Percentiles rank a stretch among this genome's conserved stretches.
phyloP scores from a whole-genome alignment of 768 basidiomycete species.

The Pulveroboletus sp. region DNA sequence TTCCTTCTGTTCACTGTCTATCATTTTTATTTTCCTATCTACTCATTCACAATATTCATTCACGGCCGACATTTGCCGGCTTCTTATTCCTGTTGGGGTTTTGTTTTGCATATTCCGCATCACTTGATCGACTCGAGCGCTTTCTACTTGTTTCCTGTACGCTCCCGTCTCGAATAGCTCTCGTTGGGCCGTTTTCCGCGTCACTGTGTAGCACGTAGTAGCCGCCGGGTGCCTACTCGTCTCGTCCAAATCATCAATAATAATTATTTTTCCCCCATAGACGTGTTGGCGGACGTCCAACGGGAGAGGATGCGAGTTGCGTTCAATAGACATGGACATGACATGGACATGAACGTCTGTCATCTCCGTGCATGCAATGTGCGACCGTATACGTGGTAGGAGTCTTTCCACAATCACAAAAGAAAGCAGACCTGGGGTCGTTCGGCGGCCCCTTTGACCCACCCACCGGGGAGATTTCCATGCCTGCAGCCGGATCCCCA shows the following conservation, averaged over 20 bases:
- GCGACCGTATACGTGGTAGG: too few species aligned
- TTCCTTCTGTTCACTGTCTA: slow-evolving; percentile 13
- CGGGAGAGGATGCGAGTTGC: too few species aligned
- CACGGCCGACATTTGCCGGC: slow-evolving; percentile 23
- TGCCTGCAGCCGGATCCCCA: too few species aligned
- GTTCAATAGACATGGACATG: too few species aligned
- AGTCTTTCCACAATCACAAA: too few species aligned
- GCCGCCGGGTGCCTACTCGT: slow-evolving; percentile 32
- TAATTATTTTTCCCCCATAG: slow-evolving; percentile 19
- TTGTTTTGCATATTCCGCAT: not conserved
- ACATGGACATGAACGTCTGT: too few species aligned
- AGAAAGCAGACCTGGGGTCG: too few species aligned
- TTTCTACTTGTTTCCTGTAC: slow-evolving; percentile 29
- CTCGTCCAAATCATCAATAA: slow-evolving; percentile 10
- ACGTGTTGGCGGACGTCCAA: too few species aligned
- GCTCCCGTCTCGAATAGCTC: slow-evolving; percentile 27
- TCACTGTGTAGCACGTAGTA: slow-evolving; percentile 33
- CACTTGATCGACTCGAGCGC: slow-evolving; percentile 23
- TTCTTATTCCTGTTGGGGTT: slow-evolving; percentile 23
- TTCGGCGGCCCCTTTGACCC: too few species aligned
- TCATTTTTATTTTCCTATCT: slow-evolving; percentile 30
- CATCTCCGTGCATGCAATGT: too few species aligned
- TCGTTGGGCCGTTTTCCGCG: slow-evolving; percentile 23
- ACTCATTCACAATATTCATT: slow-evolving; percentile 28
- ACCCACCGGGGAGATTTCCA: too few species aligned